A percentile compares a stretch with the other conserved stretches of the same genome.
These are phyloP conservation scores for Kluyveromyces sp. DNA, from an alignment of 1,139 yeast genomes.

Conservation along the genomic window DNA sequence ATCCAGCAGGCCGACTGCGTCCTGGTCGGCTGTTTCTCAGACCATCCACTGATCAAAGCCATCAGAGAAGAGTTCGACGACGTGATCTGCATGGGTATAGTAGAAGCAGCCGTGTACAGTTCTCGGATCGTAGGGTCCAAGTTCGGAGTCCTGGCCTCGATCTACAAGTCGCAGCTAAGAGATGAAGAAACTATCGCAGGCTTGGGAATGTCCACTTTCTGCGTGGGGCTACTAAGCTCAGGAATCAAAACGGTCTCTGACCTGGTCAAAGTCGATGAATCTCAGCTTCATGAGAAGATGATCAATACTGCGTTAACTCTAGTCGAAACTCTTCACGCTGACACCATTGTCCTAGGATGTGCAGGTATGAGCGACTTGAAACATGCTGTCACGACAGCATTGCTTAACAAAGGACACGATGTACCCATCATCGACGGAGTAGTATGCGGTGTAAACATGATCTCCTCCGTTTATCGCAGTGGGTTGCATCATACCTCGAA, in stretches of 20 bases:
- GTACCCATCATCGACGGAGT: slow-evolving; percentile 4
- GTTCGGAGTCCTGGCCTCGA: slow-evolving; percentile 5
- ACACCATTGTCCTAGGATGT: slow-evolving; percentile 4
- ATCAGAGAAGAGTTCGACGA: slow-evolving; percentile 6
- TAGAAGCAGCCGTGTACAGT: slow-evolving; percentile 5
- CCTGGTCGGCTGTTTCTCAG: slow-evolving; percentile 5
- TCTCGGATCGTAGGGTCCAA: slow-evolving; percentile 5
- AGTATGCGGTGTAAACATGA: slow-evolving; percentile 4
- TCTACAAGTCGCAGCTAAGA: slow-evolving; percentile 5
- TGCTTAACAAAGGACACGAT: not conserved
- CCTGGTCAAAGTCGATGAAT: slow-evolving; percentile 3
- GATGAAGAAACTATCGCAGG: slow-evolving; percentile 6
- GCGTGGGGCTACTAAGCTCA: slow-evolving; percentile 5
- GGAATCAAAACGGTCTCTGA: slow-evolving; percentile 7
- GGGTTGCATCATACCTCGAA: slow-evolving; percentile 3
- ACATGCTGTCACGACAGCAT: not conserved
- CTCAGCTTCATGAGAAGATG: slow-evolving; percentile 2
- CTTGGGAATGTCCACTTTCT: slow-evolving; percentile 3
- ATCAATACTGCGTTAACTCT: slow-evolving; percentile 4
- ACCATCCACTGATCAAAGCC: slow-evolving; percentile 5
- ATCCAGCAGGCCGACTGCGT: slow-evolving; percentile 5
- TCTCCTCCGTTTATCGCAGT: slow-evolving; percentile 5
- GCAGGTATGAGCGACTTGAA: slow-evolving; percentile 7
- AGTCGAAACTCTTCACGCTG: slow-evolving; percentile 4
- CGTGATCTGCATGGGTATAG: slow-evolving; percentile 7